A percentile compares a stretch with the other conserved stretches of the same genome.
Conservation (phyloP, 768 basidiomycete genomes). For the Pleurotus tuoliensis region DNA sequence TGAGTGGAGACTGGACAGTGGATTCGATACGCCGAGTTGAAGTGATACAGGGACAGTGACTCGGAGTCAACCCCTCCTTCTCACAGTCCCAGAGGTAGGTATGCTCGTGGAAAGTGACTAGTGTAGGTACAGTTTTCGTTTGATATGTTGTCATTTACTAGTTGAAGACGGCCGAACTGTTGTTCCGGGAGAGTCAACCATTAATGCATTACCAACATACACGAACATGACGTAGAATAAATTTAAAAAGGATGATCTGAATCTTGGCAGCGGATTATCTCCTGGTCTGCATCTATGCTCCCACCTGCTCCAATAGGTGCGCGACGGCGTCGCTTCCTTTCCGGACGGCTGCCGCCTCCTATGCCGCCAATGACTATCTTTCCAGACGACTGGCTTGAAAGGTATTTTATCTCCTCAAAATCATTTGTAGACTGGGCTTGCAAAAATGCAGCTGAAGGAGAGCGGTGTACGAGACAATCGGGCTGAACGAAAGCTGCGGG, state of each 20-base stretch:
- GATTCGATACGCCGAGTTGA: too few species aligned
- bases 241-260: background rate
- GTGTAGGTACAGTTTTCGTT: too few species aligned
- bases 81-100: too few species aligned
- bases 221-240: background rate
- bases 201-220: background rate
- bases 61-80: too few species aligned
- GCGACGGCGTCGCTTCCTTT: constrained; percentile 8
- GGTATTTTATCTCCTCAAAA: constrained; percentile 64
- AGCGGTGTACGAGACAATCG: constrained; percentile 64
- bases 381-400: constrained; percentile 53
- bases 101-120: too few species aligned
- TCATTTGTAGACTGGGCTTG: constrained; percentile 74
- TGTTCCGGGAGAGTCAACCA: too few species aligned
- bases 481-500: constrained; percentile 30
- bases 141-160: too few species aligned
- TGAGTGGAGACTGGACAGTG: too few species aligned
- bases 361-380: constrained; percentile 33
- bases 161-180: too few species aligned
- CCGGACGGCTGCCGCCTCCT: constrained; percentile 18
- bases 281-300: background rate
- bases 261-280: background rate
- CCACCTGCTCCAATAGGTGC: background rate
- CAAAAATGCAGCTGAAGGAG: constrained; percentile 60
- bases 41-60: too few species aligned